Evolutionary conservation across 768 basidiomycete species (phyloP).

Genomic region (Leccinellum rugosiceps): DNA sequence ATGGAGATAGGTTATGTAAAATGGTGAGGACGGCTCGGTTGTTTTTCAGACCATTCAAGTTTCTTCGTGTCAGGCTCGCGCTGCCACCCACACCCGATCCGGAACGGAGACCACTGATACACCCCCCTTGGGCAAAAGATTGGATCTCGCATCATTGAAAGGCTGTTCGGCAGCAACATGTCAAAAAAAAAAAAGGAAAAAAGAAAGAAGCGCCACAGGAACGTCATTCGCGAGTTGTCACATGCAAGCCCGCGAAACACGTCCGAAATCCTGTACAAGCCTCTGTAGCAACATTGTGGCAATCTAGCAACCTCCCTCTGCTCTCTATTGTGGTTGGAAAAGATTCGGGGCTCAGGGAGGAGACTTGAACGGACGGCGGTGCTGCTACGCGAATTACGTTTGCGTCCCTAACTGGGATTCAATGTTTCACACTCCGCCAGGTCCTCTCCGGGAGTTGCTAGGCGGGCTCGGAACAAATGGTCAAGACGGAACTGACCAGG

Average conservation of each 20-base stretch:
- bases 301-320: neutral
- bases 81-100: neutral
- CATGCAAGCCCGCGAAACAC: neutral
- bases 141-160: slow-evolving; percentile 17
- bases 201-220: slow-evolving; percentile 21
- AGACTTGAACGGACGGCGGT: neutral
- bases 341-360: neutral
- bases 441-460: slow-evolving; percentile 31
- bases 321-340: neutral
- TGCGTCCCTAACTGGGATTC: slow-evolving; percentile 4
- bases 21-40: slow-evolving; percentile 4
- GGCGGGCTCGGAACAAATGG: slow-evolving; percentile 27
- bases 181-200: slow-evolving; percentile 11
- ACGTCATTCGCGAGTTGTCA: slow-evolving; percentile 4
- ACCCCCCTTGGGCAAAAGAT: neutral
- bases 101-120: neutral
- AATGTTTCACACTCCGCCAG: slow-evolving; percentile 17
- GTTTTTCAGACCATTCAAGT: neutral
- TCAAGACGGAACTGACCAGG: slow-evolving; percentile 13
- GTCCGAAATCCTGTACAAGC: neutral
- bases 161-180: slow-evolving; percentile 9
- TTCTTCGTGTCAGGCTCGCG: neutral
- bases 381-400: slow-evolving; percentile 3
- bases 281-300: neutral
- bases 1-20: slow-evolving; percentile 1